A percentile compares a stretch with the other conserved stretches of the same genome.
These are phyloP conservation scores for Arachis hypogaea DNA, from an alignment of 306 rosid genomes.

Conservation along the genomic window DNA sequence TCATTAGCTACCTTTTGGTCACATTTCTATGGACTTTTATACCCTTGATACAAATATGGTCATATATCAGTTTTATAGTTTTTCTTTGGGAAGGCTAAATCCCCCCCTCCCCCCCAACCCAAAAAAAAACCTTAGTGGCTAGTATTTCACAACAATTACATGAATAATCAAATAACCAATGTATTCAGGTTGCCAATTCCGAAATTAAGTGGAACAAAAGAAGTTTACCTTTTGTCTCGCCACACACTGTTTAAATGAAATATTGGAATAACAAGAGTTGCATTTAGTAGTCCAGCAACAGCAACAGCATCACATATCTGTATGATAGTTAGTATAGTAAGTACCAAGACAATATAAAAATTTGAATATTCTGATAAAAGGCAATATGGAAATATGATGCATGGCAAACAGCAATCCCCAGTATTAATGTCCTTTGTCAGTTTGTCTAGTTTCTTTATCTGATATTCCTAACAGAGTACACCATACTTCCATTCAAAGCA, in stretches of 20 bases:
- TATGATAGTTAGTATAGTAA: conserved; percentile 32
- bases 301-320: conserved; percentile 99
- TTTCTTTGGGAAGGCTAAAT: too few species aligned
- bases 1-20: too few species aligned
- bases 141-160: conserved; percentile 17
- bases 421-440: conserved; percentile 12
- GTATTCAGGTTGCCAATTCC: conserved; percentile 23
- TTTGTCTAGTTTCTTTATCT: conserved; percentile 16
- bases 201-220: conserved; percentile 16
- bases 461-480: conserved; percentile 12
- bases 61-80: too few species aligned
- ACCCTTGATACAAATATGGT: too few species aligned
- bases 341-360: conserved; percentile 29
- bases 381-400: conserved; percentile 20
- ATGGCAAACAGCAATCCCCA: conserved; percentile 17
- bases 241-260: conserved; percentile 97
- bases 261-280: conserved; percentile 90
- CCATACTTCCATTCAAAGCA: conserved; percentile 23
- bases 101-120: background rate
- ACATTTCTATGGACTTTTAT: too few species aligned
- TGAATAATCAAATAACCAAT: conserved; percentile 32
- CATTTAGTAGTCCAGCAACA: conserved; percentile 94
- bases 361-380: background rate
- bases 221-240: conserved; percentile 86
- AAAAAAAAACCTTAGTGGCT: background rate